These are phyloP conservation scores for Avena atlantica DNA, from an alignment of 176 grass and related monocot species.

Conservation along the genomic window DNA sequence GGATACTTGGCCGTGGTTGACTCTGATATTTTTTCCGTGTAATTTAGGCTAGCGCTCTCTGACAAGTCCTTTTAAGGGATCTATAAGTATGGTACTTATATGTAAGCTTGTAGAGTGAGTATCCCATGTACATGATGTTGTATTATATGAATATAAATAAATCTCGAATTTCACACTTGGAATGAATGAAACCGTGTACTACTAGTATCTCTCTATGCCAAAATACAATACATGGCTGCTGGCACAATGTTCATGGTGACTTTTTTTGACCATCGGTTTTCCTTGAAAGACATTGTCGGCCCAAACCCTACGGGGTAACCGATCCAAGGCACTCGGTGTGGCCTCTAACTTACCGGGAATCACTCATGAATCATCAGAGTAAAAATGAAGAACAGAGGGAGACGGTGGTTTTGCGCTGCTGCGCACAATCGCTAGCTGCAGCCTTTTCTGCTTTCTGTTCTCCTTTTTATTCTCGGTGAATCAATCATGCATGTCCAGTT, in stretches of 20 bases:
- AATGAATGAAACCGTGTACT: background rate
- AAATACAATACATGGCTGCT: background rate
- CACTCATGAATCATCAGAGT: too few relatives aligned
- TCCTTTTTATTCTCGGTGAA: too few relatives aligned
- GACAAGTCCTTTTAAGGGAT: background rate
- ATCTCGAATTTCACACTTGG: too few relatives aligned
- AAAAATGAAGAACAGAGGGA: too few relatives aligned
- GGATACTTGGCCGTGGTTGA: background rate
- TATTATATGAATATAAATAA: background rate
- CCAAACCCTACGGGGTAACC: too few relatives aligned
- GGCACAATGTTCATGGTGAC: background rate
- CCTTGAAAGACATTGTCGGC: background rate
- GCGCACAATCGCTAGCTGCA: too few relatives aligned
- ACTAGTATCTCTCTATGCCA: background rate
- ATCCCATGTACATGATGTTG: background rate
- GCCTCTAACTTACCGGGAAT: too few relatives aligned
- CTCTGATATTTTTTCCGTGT: background rate
- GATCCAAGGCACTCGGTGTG: too few relatives aligned
- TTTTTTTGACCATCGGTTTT: background rate
- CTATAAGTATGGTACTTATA: background rate
- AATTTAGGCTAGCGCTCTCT: background rate
- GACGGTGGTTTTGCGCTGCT: too few relatives aligned
- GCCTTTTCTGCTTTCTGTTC: too few relatives aligned
- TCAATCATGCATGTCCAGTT: too few relatives aligned
- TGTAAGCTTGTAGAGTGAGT: background rate